Evolutionary conservation across 2,329 filamentous ascomycete species (phyloP), one percentile per base, ranked within the genome.

Genomic region (Aspergillus quadrilineatus): DNA sequence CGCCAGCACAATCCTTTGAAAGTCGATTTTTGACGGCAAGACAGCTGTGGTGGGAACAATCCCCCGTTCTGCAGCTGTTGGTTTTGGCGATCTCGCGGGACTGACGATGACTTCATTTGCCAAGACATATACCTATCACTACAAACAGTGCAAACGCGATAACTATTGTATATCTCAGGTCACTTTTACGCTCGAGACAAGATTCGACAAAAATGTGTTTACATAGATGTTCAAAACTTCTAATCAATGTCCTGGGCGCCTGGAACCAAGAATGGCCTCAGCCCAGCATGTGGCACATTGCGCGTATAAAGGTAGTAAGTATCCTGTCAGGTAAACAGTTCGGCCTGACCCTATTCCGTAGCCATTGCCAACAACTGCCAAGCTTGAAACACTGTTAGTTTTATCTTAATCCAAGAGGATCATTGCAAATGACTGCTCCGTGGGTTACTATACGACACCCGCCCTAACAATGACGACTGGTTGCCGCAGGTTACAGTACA

Each of bases 91-190:
- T n/a, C 36, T 41, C 48, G 44, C 34, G 42, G 46, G 45, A 42
- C 43, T 48, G 55, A 36, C 55, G 43, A 65, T 66, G 63, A 66
- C 61, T 58, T 66, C 63, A 66, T 60, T 29, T 39, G 55, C 37
- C 42, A 53, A 46, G 42, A 32, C 15, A 44, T 47, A 8, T 8
- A 10, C 14, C 2, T 36, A 56, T 53, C 15, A 10, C 2, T 7
- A 10, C 69, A 72, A 72, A 71, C 69, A 66, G 52, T 70, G 68
- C 67, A 71, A 70, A 72, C 10, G 57, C 61, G 26, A 28, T 5
- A 5, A 57, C 63, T 63, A 60, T 55, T 53, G 32, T 8, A 36
- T 36, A 36, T 6, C 34, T 22, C 34, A 37, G 36, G 12, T 6
- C 36, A n/a, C 4, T 9, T 28, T 28, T 39, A 39, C 14, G 12